Evolutionary conservation across 164 flowering plant genomes (phyloP).

Genomic region (Amborella trichopoda): DNA sequence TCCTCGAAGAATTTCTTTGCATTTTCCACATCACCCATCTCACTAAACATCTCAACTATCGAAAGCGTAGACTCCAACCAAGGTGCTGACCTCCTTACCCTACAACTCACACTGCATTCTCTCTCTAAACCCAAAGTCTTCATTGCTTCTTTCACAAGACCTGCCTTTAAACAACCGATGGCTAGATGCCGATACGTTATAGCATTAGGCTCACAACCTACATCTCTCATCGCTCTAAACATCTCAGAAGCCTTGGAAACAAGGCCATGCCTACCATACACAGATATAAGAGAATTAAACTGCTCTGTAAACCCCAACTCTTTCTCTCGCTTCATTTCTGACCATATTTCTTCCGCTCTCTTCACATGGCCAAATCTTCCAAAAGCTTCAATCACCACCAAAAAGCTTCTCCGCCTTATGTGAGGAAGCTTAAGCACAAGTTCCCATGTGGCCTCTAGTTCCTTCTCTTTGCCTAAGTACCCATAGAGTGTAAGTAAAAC

Average conservation of each 20-base stretch:
- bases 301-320: conserved; percentile 55
- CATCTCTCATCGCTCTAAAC: conserved; percentile 49
- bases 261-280: conserved; percentile 59
- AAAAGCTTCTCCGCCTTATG: conserved; percentile 56
- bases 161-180: conserved; percentile 70
- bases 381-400: conserved; percentile 82
- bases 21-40: conserved; percentile 66
- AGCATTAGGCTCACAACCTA: conserved; percentile 62
- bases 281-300: conserved; percentile 71
- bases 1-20: conserved; percentile 69
- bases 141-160: conserved; percentile 42
- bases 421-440: conserved; percentile 30
- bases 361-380: conserved; percentile 50
- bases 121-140: conserved; percentile 53
- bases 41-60: conserved; percentile 60
- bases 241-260: conserved; percentile 49
- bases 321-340: conserved; percentile 49
- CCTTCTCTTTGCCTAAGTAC: conserved; percentile 46
- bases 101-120: conserved; percentile 19
- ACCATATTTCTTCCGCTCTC: conserved; percentile 76
- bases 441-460: conserved; percentile 54
- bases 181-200: conserved; percentile 77
- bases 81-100: conserved; percentile 57
- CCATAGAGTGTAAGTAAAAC: conserved; percentile 77
- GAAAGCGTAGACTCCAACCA: conserved; percentile 84